Conservation (phyloP, 2,329 filamentous ascomycete genomes). For the Beauveria sp. region DNA sequence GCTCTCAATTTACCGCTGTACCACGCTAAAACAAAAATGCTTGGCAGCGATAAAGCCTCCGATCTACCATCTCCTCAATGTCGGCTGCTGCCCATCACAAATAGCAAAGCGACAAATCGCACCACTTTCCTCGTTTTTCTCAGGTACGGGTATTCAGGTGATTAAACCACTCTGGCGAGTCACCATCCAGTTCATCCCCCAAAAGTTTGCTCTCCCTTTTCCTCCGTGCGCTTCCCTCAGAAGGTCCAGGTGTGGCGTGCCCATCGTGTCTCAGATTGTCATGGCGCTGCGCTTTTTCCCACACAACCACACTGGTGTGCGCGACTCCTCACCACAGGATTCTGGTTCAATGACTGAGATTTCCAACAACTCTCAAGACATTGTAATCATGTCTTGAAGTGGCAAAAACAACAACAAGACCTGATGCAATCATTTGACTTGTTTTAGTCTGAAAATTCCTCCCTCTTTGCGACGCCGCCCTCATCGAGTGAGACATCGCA, state of each 20-base stretch:
- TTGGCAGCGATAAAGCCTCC: background rate
- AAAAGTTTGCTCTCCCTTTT: background rate
- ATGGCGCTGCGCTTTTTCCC: background rate
- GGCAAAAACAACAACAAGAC: too few species aligned
- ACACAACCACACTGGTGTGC: background rate
- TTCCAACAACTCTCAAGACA: too few species aligned
- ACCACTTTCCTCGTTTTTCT: background rate
- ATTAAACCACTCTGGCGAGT: background rate
- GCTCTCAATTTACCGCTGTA: too few species aligned
- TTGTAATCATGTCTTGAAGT: too few species aligned
- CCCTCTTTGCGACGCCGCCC: background rate
- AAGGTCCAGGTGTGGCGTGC: background rate
- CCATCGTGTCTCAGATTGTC: background rate
- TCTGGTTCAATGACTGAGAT: too few species aligned
- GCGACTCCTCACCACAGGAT: background rate
- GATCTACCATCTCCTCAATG: background rate
- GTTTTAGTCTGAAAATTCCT: too few species aligned
- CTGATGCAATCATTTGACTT: too few species aligned
- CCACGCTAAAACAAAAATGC: background rate
- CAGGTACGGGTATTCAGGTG: background rate
- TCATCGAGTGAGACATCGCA: slow-evolving; percentile 3
- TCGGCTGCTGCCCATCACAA: background rate
- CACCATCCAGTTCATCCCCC: background rate
- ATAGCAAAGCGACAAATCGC: background rate
- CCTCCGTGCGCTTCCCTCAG: background rate